Evolutionary conservation across 2,329 filamentous ascomycete species (phyloP), one percentile per base, ranked within the genome.

Genomic region (Ploettnerulaceae sp.): DNA sequence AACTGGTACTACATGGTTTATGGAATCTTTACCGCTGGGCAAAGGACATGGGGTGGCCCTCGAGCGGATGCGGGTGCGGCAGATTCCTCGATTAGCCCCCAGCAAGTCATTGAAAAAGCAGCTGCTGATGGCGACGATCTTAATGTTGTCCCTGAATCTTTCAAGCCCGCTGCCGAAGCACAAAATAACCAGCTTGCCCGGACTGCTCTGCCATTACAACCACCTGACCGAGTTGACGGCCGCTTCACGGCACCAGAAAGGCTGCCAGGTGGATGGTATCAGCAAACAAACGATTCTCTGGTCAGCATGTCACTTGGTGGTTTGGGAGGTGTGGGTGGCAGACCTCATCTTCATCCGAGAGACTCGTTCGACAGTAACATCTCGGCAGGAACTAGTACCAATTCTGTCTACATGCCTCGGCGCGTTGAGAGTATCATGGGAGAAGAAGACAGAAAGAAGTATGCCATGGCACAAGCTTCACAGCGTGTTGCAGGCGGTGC

Each of bases 11-110:
- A 97, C 70, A 95, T 96, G 86, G 54, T 55, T 4, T 58, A 60
- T 34, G 57, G 56, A n/a, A 58, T 57, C 8, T 60, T 57, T 25
- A 51, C 43, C 4, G 43, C 90, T 22, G 89, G 90, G 15, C 89
- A 95, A 65, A 78, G 91, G 55, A 97, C 91, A 1, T 98, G 93
- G 91, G 91, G 91, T 56, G 91, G 91, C 0, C 93, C 91, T 8
- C 79, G 91, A 60, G 89, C 89, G 1, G 91, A 97, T 66, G 90
- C 90, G 1, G 88, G 86, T 22, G 75, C 82, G 31, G 90, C 90
- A 3, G 85, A 94, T 63, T 71, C 75, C 9, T 71, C 80, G 49
- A 93, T 82, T 0, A 89, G 86, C 0, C 82, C 87, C 1, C 83
- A 86, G 57, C 77, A 94, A 66, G 91, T 85, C n/a, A 86, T 89